These are phyloP conservation scores for Adansonia grandidieri DNA, from an alignment of 441 rosid genomes.

Conservation along the genomic window DNA sequence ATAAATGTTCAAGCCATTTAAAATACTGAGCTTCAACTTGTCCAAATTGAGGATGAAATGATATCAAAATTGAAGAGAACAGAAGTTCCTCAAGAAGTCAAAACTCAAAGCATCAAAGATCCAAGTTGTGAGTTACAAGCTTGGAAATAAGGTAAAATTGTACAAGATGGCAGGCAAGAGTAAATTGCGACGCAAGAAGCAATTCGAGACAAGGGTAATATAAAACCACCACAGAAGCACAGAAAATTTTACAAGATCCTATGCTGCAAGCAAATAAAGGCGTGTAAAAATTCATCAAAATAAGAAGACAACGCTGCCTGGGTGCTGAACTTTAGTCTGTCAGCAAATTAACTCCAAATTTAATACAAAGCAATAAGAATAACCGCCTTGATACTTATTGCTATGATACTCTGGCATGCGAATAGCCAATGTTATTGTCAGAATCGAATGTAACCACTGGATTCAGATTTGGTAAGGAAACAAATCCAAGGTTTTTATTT, in stretches of 20 bases:
- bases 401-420: neutral
- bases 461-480: neutral
- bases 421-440: neutral
- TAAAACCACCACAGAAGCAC: too few species aligned
- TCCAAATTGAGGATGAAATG: neutral
- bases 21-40: neutral
- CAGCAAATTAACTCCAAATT: neutral
- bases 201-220: neutral
- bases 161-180: neutral
- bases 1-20: neutral
- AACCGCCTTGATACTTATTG: neutral
- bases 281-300: neutral
- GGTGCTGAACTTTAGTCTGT: neutral
- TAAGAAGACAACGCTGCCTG: neutral
- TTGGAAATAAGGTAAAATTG: neutral
- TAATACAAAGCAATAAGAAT: neutral
- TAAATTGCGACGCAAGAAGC: neutral
- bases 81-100: neutral
- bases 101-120: neutral
- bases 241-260: too few species aligned
- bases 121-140: neutral
- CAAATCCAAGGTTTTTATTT: too few species aligned
- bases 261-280: too few species aligned
- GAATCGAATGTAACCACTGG: neutral
- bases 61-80: neutral